Percentiles rank a stretch among this genome's conserved stretches.
phyloP scores from a whole-genome alignment of 75 land plant species.

The Ceratopteris richardii region DNA sequence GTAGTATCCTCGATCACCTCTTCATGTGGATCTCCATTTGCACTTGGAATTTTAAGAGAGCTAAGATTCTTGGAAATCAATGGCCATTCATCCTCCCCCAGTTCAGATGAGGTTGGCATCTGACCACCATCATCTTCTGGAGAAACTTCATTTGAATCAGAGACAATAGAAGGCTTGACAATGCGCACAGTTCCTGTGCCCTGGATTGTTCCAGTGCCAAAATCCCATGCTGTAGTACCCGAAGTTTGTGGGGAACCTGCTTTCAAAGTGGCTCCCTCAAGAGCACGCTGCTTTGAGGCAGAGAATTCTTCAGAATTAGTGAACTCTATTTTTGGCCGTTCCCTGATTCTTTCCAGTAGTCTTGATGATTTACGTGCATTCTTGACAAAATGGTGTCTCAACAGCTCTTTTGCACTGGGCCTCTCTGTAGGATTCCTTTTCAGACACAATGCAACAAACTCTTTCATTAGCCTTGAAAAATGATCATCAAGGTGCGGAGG shows the following conservation, averaged over 20 bases:
- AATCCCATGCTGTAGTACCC: constrained; percentile 77
- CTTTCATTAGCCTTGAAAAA: constrained; percentile 91
- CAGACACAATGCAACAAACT: constrained; percentile 84
- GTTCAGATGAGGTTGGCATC: constrained; percentile 21
- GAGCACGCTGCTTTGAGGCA: constrained; percentile 16
- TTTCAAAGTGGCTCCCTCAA: constrained; percentile 44
- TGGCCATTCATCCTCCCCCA: constrained; percentile 31
- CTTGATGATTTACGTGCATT: constrained; percentile 85
- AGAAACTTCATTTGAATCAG: constrained; percentile 23
- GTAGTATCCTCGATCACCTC: too few species aligned
- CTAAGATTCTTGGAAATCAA: constrained; percentile 16
- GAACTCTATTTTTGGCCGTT: constrained; percentile 64
- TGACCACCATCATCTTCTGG: constrained; percentile 32
- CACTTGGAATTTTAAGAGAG: constrained; percentile 8
- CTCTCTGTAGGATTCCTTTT: constrained; percentile 93
- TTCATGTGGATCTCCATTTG: constrained; percentile 11
- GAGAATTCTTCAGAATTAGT: constrained; percentile 41
- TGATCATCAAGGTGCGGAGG: constrained; percentile 99
- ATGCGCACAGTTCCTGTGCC: constrained; percentile 70
- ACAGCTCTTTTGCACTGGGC: constrained; percentile 96
- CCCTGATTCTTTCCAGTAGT: constrained; percentile 96
- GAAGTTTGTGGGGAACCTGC: constrained; percentile 33
- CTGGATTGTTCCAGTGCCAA: constrained; percentile 47
- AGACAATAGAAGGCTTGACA: constrained; percentile 54
- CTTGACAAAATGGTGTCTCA: constrained; percentile 74